Percentiles rank a stretch among this genome's conserved stretches.
Conservation (phyloP, 768 basidiomycete species). For the Podaxis sp. region DNA sequence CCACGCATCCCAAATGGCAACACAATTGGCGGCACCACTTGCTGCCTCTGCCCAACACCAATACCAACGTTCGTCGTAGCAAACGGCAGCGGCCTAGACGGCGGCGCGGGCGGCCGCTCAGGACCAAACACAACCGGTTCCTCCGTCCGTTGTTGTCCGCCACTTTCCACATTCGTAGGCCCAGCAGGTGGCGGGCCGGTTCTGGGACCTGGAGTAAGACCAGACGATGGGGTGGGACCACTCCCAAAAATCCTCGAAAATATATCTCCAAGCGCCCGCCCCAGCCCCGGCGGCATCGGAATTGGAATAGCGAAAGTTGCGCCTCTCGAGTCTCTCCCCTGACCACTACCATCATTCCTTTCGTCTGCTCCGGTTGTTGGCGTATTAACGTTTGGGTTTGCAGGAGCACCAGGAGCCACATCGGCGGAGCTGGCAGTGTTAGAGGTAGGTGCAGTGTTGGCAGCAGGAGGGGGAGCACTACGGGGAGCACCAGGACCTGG, state of each 20-base stretch:
- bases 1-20: background rate
- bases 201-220: background rate
- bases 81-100: background rate
- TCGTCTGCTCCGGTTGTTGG: background rate
- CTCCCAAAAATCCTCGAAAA: slow-evolving; percentile 5
- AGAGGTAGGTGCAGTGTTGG: background rate
- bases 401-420: background rate
- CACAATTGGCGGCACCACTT: background rate
- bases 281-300: background rate
- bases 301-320: background rate
- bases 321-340: background rate
- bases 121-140: slow-evolving; percentile 6
- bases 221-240: background rate
- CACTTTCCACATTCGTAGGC: background rate
- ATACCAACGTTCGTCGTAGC: background rate
- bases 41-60: background rate
- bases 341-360: background rate
- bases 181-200: background rate
- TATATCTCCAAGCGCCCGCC: background rate
- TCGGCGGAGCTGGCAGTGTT: background rate
- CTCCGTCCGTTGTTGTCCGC: background rate
- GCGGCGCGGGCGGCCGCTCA: slow-evolving; percentile 1
- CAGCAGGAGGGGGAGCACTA: background rate
- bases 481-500: background rate
- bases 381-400: background rate